Evolutionary conservation across 192 early-diverging fungal genomes (phyloP).

Genomic region (Podila horticola): DNA sequence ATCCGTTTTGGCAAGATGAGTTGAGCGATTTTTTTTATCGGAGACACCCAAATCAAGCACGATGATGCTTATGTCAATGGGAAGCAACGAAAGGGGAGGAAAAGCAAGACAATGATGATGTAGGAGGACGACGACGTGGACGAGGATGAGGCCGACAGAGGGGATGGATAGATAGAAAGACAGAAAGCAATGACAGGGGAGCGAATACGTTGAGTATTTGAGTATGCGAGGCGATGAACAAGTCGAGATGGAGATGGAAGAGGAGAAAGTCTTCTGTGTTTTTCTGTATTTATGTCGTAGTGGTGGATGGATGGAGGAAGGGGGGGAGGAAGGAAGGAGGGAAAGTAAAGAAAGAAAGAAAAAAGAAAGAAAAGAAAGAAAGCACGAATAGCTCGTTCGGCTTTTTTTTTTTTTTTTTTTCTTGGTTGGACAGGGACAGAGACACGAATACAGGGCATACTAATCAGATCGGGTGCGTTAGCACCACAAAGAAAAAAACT

Average conservation of each 20-base stretch:
- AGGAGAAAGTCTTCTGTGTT: background rate
- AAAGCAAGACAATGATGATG: background rate
- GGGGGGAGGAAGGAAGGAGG: background rate
- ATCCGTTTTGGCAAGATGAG: background rate
- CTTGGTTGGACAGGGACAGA: too few relatives aligned
- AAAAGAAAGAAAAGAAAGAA: background rate
- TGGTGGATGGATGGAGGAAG: background rate
- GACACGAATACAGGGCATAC: too few relatives aligned
- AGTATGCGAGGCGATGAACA: background rate
- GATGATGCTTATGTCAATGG: background rate
- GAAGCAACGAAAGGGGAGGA: background rate
- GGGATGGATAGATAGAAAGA: background rate
- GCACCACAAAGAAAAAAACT: too few relatives aligned
- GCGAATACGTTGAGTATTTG: background rate
- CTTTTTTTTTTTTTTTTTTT: background rate
- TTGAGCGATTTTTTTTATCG: background rate
- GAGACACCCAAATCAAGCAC: background rate
- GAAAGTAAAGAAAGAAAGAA: background rate
- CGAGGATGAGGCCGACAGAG: too few relatives aligned
- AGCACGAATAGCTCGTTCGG: background rate
- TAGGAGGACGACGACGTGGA: background rate
- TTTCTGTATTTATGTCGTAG: background rate
- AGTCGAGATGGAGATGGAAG: background rate
- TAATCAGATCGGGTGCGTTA: too few relatives aligned
- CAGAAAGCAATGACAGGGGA: background rate